Evolutionary conservation across 768 basidiomycete genomes (phyloP), one percentile per base, ranked within the genome.

Genomic region (Tephrocybe rancida): DNA sequence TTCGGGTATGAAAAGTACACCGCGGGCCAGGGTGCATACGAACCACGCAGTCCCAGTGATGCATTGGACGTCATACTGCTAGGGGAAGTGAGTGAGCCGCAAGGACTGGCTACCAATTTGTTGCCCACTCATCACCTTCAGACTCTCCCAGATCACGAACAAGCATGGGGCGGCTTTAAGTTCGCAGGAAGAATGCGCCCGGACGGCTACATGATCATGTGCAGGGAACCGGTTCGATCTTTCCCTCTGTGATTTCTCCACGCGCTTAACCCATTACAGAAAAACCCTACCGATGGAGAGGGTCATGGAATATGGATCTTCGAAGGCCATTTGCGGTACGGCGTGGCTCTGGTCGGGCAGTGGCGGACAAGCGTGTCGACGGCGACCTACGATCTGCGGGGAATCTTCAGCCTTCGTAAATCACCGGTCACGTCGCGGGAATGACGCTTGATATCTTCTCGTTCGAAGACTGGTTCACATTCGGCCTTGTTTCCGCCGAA

Each of bases 111-210:
- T 22, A 41, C 21, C 35, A 16, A 4, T 4, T 16, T 37, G 35
- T 37, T 8, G 39, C 21, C 30, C 47, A 29, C 41, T 46, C n/a
- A 48, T 29, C 18, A 35, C 32, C 54, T 45, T 18, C 18, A 87
- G 85, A 87, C 85, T 1, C 70, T 77, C 41, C 67, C 61, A 43
- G 74, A 75, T 43, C 80, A 83, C 50, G 83, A 83, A 54, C 70
- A 73, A 34, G 84, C 84, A 7, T 91, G 89, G 87, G 86, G 83
- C 4, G 80, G 82, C 10, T 88, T 81, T 66, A 76, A 66, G 52
- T 83, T 85, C 62, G 71, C 73, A 10, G 89, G 89, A 44, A 72
- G 80, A 22, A 75, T 88, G 41, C 72, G 79, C 29, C 71, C 72
- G 34, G 82, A 87, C 63, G 88, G 88, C 16, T 67, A 75, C 60